Evolutionary conservation across 1,284 basidiomycete species (phyloP), one percentile per base, ranked within the genome.

Genomic region (Boletellus deceptivus): DNA sequence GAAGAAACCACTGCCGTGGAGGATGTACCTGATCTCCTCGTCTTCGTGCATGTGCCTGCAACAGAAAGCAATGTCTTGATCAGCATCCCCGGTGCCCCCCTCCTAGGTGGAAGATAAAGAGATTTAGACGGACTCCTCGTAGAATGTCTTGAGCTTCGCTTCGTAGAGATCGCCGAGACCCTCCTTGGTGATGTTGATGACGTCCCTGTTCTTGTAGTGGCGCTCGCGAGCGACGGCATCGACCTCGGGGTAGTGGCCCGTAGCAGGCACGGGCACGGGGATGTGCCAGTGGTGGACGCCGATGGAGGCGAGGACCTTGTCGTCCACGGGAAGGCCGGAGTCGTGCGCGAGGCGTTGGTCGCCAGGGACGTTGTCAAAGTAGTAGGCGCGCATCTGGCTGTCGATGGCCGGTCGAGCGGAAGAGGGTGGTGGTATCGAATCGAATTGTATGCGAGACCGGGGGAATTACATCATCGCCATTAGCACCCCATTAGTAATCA

Each of bases 1-100:
- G 62, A 94, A 95, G 75, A 83, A 96, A 0, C 91, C 91, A 41
- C 81, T 83, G 7, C 92, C 93, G 1, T 79, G 77, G 37, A 90
- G 75, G 57, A 94, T 84, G 65, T 89, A 96, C 16, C 92, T 78
- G 59, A 93, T 93, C 71, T 94, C 92, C 67, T 94, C 91, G 59
- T 94, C 92, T 69, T 94, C 91, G 60, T 94, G 92, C 72, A 94
- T 78, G 60, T 93, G 91, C 62, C 88, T 91, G 52, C 54, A 13
- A 50, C 14, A 18, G n/a, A 41, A 13, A 35, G 29, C 29, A 4
- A 13, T 11, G 10, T 31, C 29, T 11, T 39, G 16, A 46, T 65
- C 40, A 53, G 35, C 35, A 31, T 17, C 29, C 3, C n/a, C 11
- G 11, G 29, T 13, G 10, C 8, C 6, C n/a, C 8, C 8, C n/a